phyloP scores from a whole-genome alignment of 805 yeast species.

The Suhomyces prunicola region DNA sequence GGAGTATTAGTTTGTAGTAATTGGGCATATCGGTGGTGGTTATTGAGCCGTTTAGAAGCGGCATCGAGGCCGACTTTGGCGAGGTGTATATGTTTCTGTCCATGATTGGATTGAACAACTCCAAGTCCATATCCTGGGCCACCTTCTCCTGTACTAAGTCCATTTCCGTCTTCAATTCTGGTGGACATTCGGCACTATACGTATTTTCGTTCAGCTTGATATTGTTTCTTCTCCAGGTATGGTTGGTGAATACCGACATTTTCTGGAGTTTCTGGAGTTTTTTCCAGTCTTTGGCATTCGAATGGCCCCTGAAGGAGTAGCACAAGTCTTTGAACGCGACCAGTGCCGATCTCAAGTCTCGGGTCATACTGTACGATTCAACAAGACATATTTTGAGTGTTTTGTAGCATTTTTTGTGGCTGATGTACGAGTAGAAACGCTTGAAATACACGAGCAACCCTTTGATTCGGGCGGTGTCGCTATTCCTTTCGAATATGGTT shows the following conservation, averaged over 20 bases:
- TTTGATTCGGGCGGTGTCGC: slow-evolving; percentile 22
- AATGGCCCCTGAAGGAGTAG: slow-evolving; percentile 18
- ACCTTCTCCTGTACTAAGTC: slow-evolving; percentile 7
- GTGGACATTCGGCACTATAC: neutral
- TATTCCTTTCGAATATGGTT: slow-evolving; percentile 24
- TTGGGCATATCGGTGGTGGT: slow-evolving; percentile 29
- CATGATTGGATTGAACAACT: slow-evolving; percentile 22
- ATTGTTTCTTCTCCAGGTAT: slow-evolving; percentile 22
- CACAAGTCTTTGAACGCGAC: slow-evolving; percentile 20
- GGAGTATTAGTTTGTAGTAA: slow-evolving; percentile 20
- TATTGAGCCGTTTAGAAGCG: slow-evolving; percentile 29
- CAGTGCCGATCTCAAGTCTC: slow-evolving; percentile 21
- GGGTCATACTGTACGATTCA: slow-evolving; percentile 27
- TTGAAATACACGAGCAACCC: slow-evolving; percentile 35
- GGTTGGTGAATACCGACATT: slow-evolving; percentile 14
- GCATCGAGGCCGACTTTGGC: slow-evolving; percentile 16
- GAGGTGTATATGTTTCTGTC: slow-evolving; percentile 27
- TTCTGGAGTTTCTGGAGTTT: slow-evolving; percentile 8
- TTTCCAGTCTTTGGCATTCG: slow-evolving; percentile 10
- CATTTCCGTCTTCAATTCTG: slow-evolving; percentile 4
- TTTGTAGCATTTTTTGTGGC: slow-evolving; percentile 28
- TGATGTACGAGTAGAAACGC: slow-evolving; percentile 34
- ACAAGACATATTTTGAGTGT: slow-evolving; percentile 25
- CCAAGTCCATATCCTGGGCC: neutral
- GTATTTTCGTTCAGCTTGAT: slow-evolving; percentile 14